Conservation (phyloP, 768 basidiomycete genomes). For the Tricholoma flavovirens region DNA sequence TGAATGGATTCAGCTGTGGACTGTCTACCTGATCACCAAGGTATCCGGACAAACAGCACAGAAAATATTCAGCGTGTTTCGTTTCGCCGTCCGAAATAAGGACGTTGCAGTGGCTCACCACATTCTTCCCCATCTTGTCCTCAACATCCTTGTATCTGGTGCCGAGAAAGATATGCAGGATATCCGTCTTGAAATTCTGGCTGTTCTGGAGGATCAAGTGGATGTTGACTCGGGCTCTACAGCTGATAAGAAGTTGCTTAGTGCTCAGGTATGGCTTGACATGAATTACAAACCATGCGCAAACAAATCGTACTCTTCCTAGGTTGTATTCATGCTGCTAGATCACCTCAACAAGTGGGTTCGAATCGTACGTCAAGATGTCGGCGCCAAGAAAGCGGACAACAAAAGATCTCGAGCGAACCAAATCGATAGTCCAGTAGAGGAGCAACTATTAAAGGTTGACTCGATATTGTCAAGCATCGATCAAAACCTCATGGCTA, state of each 20-base stretch:
- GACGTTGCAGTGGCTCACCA: constrained; percentile 94
- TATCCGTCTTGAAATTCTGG: constrained; percentile 71
- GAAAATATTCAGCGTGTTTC: constrained; percentile 73
- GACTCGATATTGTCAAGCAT: constrained; percentile 82
- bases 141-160: constrained; percentile 80
- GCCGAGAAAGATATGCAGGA: constrained; percentile 51
- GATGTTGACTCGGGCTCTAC: constrained; percentile 49
- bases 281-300: background rate
- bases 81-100: constrained; percentile 72
- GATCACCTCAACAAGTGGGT: constrained; percentile 94
- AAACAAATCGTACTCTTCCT: background rate
- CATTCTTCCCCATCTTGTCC: constrained; percentile 85
- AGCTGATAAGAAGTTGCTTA: constrained; percentile 78
- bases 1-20: constrained; percentile 95
- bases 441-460: constrained; percentile 62
- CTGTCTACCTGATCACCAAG: constrained; percentile 68
- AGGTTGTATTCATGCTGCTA: constrained; percentile 92
- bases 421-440: constrained; percentile 32
- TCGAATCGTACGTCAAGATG: constrained; percentile 64
- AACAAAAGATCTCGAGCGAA: constrained; percentile 42
- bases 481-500: constrained; percentile 83
- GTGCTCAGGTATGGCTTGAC: constrained; percentile 72
- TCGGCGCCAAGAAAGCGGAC: constrained; percentile 43
- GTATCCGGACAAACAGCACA: constrained; percentile 54
- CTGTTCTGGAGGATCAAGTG: constrained; percentile 86